Evolutionary conservation across 1,284 basidiomycete species (phyloP).

Genomic region (Stygiomarasmius scandens): DNA sequence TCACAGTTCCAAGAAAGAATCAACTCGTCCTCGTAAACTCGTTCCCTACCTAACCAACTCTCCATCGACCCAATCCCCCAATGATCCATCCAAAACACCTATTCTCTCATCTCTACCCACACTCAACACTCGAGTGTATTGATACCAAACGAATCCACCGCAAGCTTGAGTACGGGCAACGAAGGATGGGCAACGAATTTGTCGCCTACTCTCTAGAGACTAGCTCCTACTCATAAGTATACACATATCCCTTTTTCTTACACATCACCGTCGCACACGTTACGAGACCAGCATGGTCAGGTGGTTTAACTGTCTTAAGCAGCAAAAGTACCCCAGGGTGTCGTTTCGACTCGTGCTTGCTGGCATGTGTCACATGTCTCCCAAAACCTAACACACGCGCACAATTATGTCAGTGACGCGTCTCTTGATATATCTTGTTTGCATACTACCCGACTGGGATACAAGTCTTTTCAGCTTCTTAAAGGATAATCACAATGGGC

Average conservation of each 20-base stretch:
- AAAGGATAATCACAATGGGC: too few relatives aligned
- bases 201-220: constrained; percentile 90
- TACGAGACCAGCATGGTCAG: constrained; percentile 76
- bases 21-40: constrained; percentile 84
- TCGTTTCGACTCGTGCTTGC: too few relatives aligned
- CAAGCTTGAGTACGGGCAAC: constrained; percentile 73
- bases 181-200: constrained; percentile 84
- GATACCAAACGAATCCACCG: constrained; percentile 75
- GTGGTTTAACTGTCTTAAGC: constrained; percentile 51
- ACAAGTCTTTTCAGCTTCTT: too few relatives aligned
- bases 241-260: constrained; percentile 67
- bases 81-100: constrained; percentile 88
- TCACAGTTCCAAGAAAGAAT: constrained; percentile 95
- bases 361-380: too few relatives aligned
- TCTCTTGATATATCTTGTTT: too few relatives aligned
- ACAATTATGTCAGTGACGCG: too few relatives aligned
- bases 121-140: constrained; percentile 71
- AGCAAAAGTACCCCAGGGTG: background rate
- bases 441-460: too few relatives aligned
- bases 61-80: constrained; percentile 90
- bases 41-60: constrained; percentile 75
- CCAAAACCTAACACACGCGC: too few relatives aligned
- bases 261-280: constrained; percentile 82
- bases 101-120: constrained; percentile 78
- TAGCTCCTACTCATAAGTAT: constrained; percentile 87